Evolutionary conservation across 1,284 basidiomycete genomes (phyloP), one percentile per base, ranked within the genome.

Genomic region (Trichosporon coremiiforme): DNA sequence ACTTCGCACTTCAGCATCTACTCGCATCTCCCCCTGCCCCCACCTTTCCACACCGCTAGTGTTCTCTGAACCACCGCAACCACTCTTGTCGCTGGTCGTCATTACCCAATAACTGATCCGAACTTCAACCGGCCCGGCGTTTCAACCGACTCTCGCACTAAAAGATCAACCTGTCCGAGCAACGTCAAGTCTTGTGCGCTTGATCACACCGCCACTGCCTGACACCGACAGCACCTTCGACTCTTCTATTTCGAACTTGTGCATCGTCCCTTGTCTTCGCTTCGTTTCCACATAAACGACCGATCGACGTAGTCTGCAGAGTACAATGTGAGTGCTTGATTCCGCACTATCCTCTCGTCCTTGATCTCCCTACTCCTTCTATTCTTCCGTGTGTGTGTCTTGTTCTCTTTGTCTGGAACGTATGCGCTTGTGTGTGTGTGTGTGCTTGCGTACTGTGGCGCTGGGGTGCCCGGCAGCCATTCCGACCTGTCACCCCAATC

Each of bases 111-210:
- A 33, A n/a, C 57, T 60, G 13, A 60, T 60, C 57, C 57, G 57
- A 60, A 60, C 31, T 60, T 60, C 57, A 60, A 60, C 57, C 57
- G 57, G 17, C 17, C 57, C 29, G 57, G 29, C 57, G 25, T 31
- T 57, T 31, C 55, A 29, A 57, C 55, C 55, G 55, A 57, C 25
- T 57, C 29, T 29, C 55, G 55, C 55, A 57, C 55, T 31, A 20
- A 60, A 60, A 60, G 22, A 60, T 33, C 31, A 53, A 22, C 29
- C 31, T 35, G 57, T 22, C 29, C 29, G 57, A 31, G 20, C 22
- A 13, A 29, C 12, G 4, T 5, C 17, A 13, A 33, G 31, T 33
- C 29, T 33, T 35, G 29, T 17, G 29, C 57, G 31, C 57, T 33
- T 60, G 57, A 60, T 60, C 57, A 60, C 57, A 20, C 29, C 29